These are phyloP conservation scores for Lobulomyces angularis DNA, from an alignment of 192 early-diverging fungal genomes.

Conservation along the genomic window DNA sequence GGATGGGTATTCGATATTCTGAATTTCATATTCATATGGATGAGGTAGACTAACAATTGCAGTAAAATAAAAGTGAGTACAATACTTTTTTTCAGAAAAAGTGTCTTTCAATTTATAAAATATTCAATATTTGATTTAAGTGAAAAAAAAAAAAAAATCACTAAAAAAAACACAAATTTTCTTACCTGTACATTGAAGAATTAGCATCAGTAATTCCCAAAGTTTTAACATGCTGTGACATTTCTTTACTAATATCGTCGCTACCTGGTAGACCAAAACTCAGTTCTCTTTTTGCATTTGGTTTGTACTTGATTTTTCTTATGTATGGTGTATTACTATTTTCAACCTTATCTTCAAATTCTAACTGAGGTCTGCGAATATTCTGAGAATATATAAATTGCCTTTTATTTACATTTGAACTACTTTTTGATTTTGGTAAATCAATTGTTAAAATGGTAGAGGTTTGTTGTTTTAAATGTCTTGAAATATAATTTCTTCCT, in stretches of 20 bases:
- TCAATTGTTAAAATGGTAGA: no score
- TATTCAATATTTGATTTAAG: no score
- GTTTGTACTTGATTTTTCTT: conserved; percentile 69
- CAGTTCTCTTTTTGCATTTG: conserved; percentile 66
- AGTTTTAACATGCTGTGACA: conserved; percentile 17
- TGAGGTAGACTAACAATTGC: conserved; percentile 51
- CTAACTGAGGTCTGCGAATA: conserved; percentile 74
- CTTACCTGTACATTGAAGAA: conserved; percentile 11
- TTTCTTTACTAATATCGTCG: conserved; percentile 13
- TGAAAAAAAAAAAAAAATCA: no score
- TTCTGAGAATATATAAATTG: conserved; percentile 58
- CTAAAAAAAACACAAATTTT: neutral
- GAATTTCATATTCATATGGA: conserved; percentile 87
- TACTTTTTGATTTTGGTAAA: no score
- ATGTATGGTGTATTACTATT: conserved; percentile 70
- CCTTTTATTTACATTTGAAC: no score
- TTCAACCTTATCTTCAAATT: conserved; percentile 76
- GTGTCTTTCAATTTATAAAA: no score
- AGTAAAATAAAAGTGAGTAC: no score
- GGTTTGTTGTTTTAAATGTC: no score
- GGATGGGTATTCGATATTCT: conserved; percentile 57
- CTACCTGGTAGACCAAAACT: conserved; percentile 36
- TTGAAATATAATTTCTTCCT: no score
- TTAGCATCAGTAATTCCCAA: conserved; percentile 20
- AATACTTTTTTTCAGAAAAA: no score